phyloP scores from a whole-genome alignment of 148 eudicot genomes.

The Linanthus parryae region DNA sequence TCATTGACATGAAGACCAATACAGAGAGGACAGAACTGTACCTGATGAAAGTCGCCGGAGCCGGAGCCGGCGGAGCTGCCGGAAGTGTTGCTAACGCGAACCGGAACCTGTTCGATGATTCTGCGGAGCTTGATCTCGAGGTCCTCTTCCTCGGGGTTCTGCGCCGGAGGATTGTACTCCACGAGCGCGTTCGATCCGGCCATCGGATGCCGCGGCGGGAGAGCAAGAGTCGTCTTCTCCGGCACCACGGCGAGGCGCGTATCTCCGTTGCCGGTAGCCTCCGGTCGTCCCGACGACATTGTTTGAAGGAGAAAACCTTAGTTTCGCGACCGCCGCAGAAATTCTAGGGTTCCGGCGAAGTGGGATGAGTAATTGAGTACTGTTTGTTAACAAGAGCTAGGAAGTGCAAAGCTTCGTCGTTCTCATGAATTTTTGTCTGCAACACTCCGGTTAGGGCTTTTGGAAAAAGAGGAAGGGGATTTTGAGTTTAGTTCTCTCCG shows the following conservation, averaged over 20 bases:
- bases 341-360: too few species aligned
- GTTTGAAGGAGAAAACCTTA: not conserved
- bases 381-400: too few species aligned
- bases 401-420: too few species aligned
- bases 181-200: conserved; percentile 54
- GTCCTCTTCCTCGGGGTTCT: conserved; percentile 73
- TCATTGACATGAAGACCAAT: too few species aligned
- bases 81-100: conserved; percentile 89
- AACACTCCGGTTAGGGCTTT: too few species aligned
- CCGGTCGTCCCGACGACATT: conserved; percentile 41
- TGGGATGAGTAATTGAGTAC: too few species aligned
- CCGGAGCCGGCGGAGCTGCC: conserved; percentile 99
- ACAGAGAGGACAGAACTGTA: too few species aligned
- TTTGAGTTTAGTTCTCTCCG: too few species aligned
- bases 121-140: conserved; percentile 89
- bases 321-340: not conserved
- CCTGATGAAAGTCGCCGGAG: conserved; percentile 99
- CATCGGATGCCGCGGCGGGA: conserved; percentile 60
- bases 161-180: conserved; percentile 54
- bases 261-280: conserved; percentile 44
- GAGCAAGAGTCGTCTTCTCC: conserved; percentile 26
- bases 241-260: conserved; percentile 45
- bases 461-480: too few species aligned
- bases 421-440: too few species aligned
- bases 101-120: conserved; percentile 82